These are phyloP conservation scores for Endoconidiophora laricicola DNA, from an alignment of 2,329 filamentous ascomycete genomes.

Conservation along the genomic window DNA sequence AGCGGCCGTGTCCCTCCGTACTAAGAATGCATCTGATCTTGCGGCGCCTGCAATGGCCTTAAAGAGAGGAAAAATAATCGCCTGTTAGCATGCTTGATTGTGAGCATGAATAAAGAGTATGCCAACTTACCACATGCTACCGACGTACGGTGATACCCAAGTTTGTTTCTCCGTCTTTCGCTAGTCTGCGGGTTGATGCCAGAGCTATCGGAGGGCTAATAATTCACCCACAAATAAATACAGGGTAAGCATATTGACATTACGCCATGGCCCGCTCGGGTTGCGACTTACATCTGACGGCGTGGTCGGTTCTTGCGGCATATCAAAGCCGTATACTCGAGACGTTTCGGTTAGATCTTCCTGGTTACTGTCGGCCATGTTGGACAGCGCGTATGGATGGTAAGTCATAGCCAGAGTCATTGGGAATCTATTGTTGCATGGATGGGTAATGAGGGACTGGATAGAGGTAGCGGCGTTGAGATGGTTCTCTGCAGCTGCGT, in stretches of 20 bases:
- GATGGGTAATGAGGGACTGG: too few relatives aligned
- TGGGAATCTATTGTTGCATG: too few relatives aligned
- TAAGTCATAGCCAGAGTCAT: too few relatives aligned
- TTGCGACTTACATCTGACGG: slow-evolving; percentile 19
- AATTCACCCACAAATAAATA: not conserved
- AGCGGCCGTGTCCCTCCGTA: slow-evolving; percentile 58
- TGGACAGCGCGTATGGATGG: not conserved
- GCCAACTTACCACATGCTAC: slow-evolving; percentile 76
- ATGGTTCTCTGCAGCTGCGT: too few relatives aligned
- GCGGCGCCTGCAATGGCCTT: slow-evolving; percentile 78
- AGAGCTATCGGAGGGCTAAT: slow-evolving; percentile 19
- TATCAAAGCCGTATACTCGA: not conserved
- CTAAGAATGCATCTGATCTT: slow-evolving; percentile 83
- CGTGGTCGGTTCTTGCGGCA: not conserved
- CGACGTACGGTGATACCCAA: slow-evolving; percentile 88
- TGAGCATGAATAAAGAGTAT: not conserved
- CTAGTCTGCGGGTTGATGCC: slow-evolving; percentile 20
- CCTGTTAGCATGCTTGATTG: not conserved
- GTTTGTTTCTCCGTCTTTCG: slow-evolving; percentile 61
- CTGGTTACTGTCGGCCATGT: not conserved
- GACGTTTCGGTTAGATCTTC: not conserved
- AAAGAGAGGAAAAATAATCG: not conserved
- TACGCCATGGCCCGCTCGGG: not conserved
- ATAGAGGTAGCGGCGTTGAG: too few relatives aligned
- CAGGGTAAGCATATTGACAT: slow-evolving; percentile 14